Percentiles rank a stretch among this genome's conserved stretches.
phyloP scores from a whole-genome alignment of 2,329 filamentous ascomycete species.

The Fusarium tjaetaba region DNA sequence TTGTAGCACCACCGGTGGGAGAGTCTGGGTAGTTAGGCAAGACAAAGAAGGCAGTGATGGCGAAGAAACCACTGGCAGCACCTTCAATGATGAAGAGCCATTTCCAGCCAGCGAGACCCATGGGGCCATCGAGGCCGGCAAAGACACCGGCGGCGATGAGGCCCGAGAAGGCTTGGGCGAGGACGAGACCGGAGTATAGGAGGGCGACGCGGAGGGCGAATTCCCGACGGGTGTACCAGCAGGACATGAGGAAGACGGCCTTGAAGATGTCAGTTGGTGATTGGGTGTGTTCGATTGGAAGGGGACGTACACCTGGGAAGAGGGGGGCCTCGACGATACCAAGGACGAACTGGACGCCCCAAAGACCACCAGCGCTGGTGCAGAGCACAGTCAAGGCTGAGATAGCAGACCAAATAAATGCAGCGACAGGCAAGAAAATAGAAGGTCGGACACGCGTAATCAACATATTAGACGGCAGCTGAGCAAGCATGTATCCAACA shows the following conservation, averaged over 20 bases:
- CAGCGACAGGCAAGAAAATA: conserved; percentile 16
- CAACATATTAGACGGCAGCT: conserved; percentile 32
- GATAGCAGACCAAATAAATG: conserved; percentile 25
- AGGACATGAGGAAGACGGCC: conserved; percentile 50
- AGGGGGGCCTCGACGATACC: conserved; percentile 30
- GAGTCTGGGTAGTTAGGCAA: conserved; percentile 37
- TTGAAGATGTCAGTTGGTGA: rapidly evolving
- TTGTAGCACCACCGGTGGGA: background rate
- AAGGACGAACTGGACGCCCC: conserved; percentile 29
- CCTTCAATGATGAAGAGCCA: conserved; percentile 77
- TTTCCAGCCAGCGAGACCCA: conserved; percentile 68
- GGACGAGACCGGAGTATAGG: conserved; percentile 65
- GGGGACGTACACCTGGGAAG: conserved; percentile 34
- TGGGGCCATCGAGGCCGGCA: conserved; percentile 45
- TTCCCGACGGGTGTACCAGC: conserved; percentile 74
- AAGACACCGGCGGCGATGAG: conserved; percentile 69
- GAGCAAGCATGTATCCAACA: conserved; percentile 32
- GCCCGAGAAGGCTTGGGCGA: conserved; percentile 74
- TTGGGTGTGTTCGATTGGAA: no score
- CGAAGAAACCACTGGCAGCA: conserved; percentile 44
- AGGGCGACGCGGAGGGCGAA: conserved; percentile 68
- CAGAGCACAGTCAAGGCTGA: conserved; percentile 27
- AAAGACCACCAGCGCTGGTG: conserved; percentile 20
- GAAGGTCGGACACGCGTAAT: conserved; percentile 29
- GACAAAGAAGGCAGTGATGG: conserved; percentile 35